These are phyloP conservation scores for Tricholoma sp. DNA, from an alignment of 768 basidiomycete genomes.

Conservation along the genomic window DNA sequence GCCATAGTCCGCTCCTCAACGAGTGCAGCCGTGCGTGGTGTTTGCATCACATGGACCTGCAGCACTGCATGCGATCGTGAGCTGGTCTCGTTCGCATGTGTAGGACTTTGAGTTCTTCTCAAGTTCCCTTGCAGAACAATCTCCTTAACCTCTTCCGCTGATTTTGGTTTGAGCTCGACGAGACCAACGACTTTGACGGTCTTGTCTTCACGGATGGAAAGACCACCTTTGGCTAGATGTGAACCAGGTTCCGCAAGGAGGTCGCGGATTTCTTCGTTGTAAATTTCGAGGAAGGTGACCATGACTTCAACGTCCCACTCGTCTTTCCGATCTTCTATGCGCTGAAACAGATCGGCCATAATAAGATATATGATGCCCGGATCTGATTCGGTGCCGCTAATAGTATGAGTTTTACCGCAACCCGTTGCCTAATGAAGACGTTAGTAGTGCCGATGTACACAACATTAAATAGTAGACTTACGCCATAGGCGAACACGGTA, in stretches of 20 bases:
- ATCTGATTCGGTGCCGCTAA: conserved; percentile 84
- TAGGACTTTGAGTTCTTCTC: conserved; percentile 87
- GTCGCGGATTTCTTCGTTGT: conserved; percentile 98
- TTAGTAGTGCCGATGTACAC: conserved; percentile 4
- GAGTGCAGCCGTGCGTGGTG: conserved; percentile 79
- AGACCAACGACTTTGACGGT: conserved; percentile 86
- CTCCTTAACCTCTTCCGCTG: conserved; percentile 90
- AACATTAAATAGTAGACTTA: conserved; percentile 29
- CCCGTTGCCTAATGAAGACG: conserved; percentile 78
- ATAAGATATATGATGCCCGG: conserved; percentile 95
- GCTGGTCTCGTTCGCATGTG: conserved; percentile 94
- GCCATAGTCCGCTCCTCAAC: conserved; percentile 81
- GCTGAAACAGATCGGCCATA: conserved; percentile 94
- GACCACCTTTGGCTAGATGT: conserved; percentile 66
- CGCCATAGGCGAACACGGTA: conserved; percentile 98
- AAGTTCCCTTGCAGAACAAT: conserved; percentile 88
- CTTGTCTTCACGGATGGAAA: conserved; percentile 93
- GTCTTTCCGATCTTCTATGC: conserved; percentile 82
- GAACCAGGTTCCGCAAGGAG: conserved; percentile 75
- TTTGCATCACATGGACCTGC: conserved; percentile 88
- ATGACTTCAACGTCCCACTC: conserved; percentile 84
- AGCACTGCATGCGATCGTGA: conserved; percentile 98
- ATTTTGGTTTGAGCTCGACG: conserved; percentile 71
- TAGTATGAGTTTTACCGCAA: conserved; percentile 99
- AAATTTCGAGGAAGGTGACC: conserved; percentile 97